phyloP scores from a whole-genome alignment of 1,284 basidiomycete species.

The Naganishia sp. region DNA sequence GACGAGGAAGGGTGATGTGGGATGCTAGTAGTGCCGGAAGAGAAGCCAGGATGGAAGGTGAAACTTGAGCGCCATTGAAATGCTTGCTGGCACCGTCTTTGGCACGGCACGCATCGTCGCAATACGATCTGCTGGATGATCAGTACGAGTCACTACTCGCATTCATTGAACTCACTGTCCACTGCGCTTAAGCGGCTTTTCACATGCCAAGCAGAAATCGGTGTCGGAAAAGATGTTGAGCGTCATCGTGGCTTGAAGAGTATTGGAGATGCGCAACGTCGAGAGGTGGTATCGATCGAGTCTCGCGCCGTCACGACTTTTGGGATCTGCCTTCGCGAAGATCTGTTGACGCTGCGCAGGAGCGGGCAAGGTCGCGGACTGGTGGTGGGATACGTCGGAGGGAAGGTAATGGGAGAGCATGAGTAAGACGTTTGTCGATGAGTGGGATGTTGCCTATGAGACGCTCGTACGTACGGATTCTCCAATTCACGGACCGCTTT shows the following conservation, averaged over 20 bases:
- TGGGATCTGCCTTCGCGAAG: constrained; percentile 2
- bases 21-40: constrained; percentile 33
- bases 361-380: not conserved
- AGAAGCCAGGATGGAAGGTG: constrained; percentile 33
- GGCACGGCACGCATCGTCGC: constrained; percentile 32
- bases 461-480: not conserved
- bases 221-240: constrained; percentile 33
- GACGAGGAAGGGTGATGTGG: constrained; percentile 17
- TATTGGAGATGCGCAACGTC: constrained; percentile 9
- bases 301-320: not conserved
- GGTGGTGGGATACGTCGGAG: not conserved
- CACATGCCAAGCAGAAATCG: constrained; percentile 32
- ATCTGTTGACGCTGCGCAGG: constrained; percentile 2
- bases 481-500: constrained; percentile 1
- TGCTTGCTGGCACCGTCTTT: constrained; percentile 29
- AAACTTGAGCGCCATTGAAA: constrained; percentile 21
- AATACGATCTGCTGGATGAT: constrained; percentile 28
- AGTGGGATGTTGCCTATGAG: not conserved
- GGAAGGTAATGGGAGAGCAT: not conserved
- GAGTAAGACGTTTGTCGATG: not conserved
- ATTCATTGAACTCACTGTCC: constrained; percentile 25
- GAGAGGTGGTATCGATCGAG: constrained; percentile 17
- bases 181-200: constrained; percentile 32
- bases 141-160: not conserved
- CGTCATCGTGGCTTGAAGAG: constrained; percentile 28